These are phyloP conservation scores for Pisolithus albus DNA, from an alignment of 768 basidiomycete genomes.

Conservation along the genomic window DNA sequence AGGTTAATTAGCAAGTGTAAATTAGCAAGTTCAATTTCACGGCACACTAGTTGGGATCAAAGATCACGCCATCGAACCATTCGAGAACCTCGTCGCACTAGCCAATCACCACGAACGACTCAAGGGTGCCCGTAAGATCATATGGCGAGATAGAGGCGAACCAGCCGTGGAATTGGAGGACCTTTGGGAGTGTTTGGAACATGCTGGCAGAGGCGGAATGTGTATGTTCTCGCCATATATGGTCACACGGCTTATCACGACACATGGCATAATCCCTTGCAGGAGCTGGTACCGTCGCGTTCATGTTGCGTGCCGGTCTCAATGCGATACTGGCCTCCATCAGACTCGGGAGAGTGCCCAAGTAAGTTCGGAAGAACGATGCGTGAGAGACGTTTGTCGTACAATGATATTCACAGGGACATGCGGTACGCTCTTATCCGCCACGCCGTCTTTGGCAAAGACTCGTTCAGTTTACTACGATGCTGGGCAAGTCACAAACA, in stretches of 20 bases:
- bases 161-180: slow-evolving; percentile 61
- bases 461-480: slow-evolving; percentile 77
- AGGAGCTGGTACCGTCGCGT: slow-evolving; percentile 82
- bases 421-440: slow-evolving; percentile 60
- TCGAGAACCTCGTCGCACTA: slow-evolving; percentile 78
- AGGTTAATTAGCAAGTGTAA: no score
- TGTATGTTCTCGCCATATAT: slow-evolving; percentile 40
- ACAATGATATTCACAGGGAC: slow-evolving; percentile 35
- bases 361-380: slow-evolving; percentile 35
- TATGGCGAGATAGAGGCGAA: slow-evolving; percentile 77
- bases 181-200: slow-evolving; percentile 59
- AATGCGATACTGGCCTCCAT: slow-evolving; percentile 77
- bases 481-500: slow-evolving; percentile 57
- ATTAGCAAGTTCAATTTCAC: no score
- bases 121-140: slow-evolving; percentile 66
- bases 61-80: slow-evolving; percentile 62
- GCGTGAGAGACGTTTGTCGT: background rate
- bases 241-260: no score
- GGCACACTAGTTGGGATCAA: no score
- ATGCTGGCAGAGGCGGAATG: slow-evolving; percentile 63
- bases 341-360: slow-evolving; percentile 57
- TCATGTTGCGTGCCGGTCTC: slow-evolving; percentile 73
- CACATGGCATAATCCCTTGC: background rate
- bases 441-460: slow-evolving; percentile 77
- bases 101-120: slow-evolving; percentile 79